Conservation (phyloP, 257 asterid species). For the Lithospermum erythrorhizon region DNA sequence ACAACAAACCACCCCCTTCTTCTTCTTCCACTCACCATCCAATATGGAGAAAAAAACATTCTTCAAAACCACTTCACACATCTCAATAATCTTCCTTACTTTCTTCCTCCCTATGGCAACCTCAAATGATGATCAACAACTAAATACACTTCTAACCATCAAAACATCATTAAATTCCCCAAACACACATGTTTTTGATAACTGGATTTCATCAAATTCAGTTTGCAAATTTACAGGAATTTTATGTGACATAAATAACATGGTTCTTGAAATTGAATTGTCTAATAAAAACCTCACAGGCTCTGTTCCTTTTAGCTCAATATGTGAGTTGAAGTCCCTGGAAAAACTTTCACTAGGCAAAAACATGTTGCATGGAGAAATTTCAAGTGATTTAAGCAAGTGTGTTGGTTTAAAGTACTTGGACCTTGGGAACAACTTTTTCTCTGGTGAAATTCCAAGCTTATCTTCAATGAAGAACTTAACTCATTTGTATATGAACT, state of each 20-base stretch:
- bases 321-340: slow-evolving; percentile 48
- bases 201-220: slow-evolving; percentile 36
- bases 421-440: slow-evolving; percentile 56
- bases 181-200: slow-evolving; percentile 32
- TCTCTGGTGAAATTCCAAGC: slow-evolving; percentile 51
- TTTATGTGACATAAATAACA: slow-evolving; percentile 36
- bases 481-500: slow-evolving; percentile 38
- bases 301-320: slow-evolving; percentile 25
- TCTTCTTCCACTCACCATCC: background rate
- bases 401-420: slow-evolving; percentile 46
- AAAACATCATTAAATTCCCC: slow-evolving; percentile 40
- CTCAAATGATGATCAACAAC: slow-evolving; percentile 49
- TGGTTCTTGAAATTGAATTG: slow-evolving; percentile 55
- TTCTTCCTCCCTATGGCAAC: slow-evolving; percentile 25
- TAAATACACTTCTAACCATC: slow-evolving; percentile 40
- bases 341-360: slow-evolving; percentile 52
- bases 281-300: slow-evolving; percentile 42
- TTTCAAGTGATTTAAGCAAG: slow-evolving; percentile 24
- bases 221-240: slow-evolving; percentile 46
- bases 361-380: slow-evolving; percentile 37
- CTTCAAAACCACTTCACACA: background rate
- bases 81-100: slow-evolving; percentile 18
- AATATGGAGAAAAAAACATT: background rate
- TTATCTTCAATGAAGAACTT: slow-evolving; percentile 32
- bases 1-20: background rate